These are phyloP conservation scores for Wickerhamiella brachini DNA, from an alignment of 805 yeast genomes.

Conservation along the genomic window DNA sequence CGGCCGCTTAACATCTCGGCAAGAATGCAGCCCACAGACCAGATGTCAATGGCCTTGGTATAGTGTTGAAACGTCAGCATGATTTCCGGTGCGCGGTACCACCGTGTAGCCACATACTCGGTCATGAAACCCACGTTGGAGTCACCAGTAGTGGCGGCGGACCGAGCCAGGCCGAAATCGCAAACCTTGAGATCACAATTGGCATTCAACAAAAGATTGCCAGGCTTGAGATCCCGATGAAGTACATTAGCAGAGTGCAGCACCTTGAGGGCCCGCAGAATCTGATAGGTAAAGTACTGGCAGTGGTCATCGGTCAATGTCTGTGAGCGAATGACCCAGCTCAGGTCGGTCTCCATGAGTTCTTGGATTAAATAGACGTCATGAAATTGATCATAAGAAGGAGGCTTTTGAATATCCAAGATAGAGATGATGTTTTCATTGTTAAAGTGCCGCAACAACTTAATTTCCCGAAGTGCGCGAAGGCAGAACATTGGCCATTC, in stretches of 20 bases:
- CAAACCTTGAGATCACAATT: constrained; percentile 75
- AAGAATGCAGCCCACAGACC: constrained; percentile 96
- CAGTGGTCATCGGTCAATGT: constrained; percentile 89
- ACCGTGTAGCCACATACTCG: constrained; percentile 94
- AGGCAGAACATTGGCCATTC: constrained; percentile 79
- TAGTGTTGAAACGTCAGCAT: constrained; percentile 90
- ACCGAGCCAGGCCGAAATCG: constrained; percentile 93
- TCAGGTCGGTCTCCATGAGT: constrained; percentile 97
- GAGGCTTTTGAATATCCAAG: constrained; percentile 79
- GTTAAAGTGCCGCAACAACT: constrained; percentile 74
- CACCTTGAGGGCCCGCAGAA: constrained; percentile 77
- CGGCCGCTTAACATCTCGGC: constrained; percentile 87
- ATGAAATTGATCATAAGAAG: constrained; percentile 55
- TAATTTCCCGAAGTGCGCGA: constrained; percentile 79
- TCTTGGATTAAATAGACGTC: constrained; percentile 77
- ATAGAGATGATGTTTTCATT: constrained; percentile 89
- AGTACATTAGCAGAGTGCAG: constrained; percentile 86
- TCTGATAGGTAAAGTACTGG: constrained; percentile 85
- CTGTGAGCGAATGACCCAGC: constrained; percentile 89
- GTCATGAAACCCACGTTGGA: constrained; percentile 89
- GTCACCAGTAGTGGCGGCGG: constrained; percentile 68
- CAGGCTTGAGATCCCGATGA: constrained; percentile 91
- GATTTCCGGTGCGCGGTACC: constrained; percentile 98
- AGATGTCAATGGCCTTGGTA: constrained; percentile 90
- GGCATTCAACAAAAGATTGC: constrained; percentile 82